phyloP scores from a whole-genome alignment of 2,329 filamentous ascomycete species.

The Fusarium haematococcum region DNA sequence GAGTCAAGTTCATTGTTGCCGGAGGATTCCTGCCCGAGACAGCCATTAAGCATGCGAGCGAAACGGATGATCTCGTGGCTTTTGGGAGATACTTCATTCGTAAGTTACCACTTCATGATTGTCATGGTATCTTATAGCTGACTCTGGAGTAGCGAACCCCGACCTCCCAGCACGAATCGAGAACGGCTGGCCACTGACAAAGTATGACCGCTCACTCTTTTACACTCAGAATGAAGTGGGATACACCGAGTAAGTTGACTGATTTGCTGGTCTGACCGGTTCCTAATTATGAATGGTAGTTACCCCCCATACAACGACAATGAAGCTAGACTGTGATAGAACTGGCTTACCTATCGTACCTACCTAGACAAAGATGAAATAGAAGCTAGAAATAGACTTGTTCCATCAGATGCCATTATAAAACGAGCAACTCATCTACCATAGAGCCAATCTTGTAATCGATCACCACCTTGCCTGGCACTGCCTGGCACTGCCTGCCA shows the following conservation, averaged over 20 bases:
- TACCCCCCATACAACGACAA: conserved; percentile 30
- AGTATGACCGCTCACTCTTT: conserved; percentile 38
- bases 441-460: background rate
- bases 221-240: conserved; percentile 34
- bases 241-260: conserved; percentile 35
- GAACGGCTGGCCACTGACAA: conserved; percentile 38
- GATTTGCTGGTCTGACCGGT: background rate
- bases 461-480: background rate
- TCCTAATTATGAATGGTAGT: conserved; percentile 14
- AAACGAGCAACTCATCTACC: background rate
- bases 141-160: conserved; percentile 36
- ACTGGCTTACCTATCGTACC: background rate
- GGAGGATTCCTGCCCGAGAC: conserved; percentile 49
- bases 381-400: background rate
- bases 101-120: background rate
- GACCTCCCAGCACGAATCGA: conserved; percentile 41
- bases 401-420: background rate
- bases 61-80: conserved; percentile 49
- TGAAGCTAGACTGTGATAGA: conserved; percentile 22
- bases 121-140: background rate
- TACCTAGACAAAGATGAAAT: background rate
- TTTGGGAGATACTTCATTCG: conserved; percentile 51
- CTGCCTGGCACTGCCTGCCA: background rate
- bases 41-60: conserved; percentile 46
- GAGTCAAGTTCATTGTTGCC: conserved; percentile 47